Evolutionary conservation across 495 filamentous ascomycete genomes (phyloP).

Genomic region (Podospora didyma): DNA sequence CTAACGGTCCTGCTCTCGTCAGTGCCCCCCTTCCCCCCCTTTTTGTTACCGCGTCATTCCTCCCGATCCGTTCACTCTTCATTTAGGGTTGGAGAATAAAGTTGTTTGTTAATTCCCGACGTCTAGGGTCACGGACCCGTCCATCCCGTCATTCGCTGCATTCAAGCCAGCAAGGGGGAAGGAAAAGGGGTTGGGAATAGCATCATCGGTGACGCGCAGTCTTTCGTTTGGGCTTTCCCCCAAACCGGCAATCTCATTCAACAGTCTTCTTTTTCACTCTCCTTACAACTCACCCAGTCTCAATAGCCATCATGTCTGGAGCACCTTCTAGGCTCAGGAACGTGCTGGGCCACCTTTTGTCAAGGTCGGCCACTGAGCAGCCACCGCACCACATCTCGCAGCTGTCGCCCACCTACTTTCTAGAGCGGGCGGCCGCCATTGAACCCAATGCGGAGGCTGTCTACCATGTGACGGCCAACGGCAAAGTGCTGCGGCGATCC

Average conservation of each 20-base stretch:
- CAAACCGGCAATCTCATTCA: not conserved
- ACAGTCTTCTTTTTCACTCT: not conserved
- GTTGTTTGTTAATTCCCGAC: not conserved
- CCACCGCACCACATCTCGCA: constrained; percentile 65
- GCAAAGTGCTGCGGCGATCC: constrained; percentile 61
- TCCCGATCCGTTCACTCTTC: too few relatives aligned
- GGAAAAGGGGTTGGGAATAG: not conserved
- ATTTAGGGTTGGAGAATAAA: not conserved
- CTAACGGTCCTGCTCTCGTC: too few relatives aligned
- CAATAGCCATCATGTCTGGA: constrained; percentile 35
- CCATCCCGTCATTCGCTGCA: not conserved
- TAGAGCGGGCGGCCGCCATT: constrained; percentile 81
- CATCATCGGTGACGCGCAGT: not conserved
- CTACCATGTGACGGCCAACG: constrained; percentile 81
- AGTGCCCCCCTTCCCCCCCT: too few relatives aligned
- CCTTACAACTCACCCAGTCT: not conserved
- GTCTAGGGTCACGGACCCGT: not conserved
- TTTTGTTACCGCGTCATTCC: too few relatives aligned
- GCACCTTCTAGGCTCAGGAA: constrained; percentile 45
- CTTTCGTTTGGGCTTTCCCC: not conserved
- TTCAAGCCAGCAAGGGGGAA: not conserved
- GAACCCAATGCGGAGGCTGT: constrained; percentile 88
- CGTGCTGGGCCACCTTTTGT: constrained; percentile 60
- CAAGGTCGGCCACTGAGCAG: constrained; percentile 28
- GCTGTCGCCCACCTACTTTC: constrained; percentile 84